Conservation (phyloP, 805 yeast species). For the Zygosaccharomyces rouxii region DNA sequence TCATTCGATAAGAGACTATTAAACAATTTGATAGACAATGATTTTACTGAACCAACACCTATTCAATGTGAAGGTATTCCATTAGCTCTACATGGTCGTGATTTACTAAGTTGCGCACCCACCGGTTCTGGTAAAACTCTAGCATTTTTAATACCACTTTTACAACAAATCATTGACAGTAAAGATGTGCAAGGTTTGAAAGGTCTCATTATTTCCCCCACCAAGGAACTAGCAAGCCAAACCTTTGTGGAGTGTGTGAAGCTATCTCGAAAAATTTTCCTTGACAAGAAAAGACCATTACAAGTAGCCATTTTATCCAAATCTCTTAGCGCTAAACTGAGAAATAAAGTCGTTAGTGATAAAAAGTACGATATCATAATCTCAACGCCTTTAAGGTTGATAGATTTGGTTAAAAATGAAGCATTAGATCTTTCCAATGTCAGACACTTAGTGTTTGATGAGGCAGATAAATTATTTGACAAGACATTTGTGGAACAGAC, state of each 20-base stretch:
- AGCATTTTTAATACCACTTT: conserved; percentile 79
- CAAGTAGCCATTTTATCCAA: conserved; percentile 65
- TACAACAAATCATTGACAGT: conserved; percentile 46
- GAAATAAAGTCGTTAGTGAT: conserved; percentile 53
- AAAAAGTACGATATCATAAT: conserved; percentile 75
- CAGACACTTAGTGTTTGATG: conserved; percentile 82
- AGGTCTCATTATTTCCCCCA: conserved; percentile 85
- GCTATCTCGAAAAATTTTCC: conserved; percentile 40
- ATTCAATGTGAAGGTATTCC: conserved; percentile 92
- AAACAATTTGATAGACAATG: conserved; percentile 59
- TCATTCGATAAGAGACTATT: conserved; percentile 51
- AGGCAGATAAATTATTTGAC: conserved; percentile 91
- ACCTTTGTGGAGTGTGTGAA: conserved; percentile 64
- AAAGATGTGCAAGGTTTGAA: conserved; percentile 45
- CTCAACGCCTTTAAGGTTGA: conserved; percentile 83
- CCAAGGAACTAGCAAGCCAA: conserved; percentile 89
- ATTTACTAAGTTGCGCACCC: conserved; percentile 90
- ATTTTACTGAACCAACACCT: conserved; percentile 83
- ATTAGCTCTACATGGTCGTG: conserved; percentile 60
- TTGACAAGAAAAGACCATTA: conserved; percentile 47
- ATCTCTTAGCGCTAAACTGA: conserved; percentile 63
- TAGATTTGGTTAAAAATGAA: conserved; percentile 66
- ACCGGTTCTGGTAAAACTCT: conserved; percentile 68
- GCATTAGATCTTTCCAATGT: conserved; percentile 58
- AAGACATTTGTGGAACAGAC: conserved; percentile 84